Conservation (phyloP, 129 eudicot genomes). For the Pseudognaphalium luteoalbum region DNA sequence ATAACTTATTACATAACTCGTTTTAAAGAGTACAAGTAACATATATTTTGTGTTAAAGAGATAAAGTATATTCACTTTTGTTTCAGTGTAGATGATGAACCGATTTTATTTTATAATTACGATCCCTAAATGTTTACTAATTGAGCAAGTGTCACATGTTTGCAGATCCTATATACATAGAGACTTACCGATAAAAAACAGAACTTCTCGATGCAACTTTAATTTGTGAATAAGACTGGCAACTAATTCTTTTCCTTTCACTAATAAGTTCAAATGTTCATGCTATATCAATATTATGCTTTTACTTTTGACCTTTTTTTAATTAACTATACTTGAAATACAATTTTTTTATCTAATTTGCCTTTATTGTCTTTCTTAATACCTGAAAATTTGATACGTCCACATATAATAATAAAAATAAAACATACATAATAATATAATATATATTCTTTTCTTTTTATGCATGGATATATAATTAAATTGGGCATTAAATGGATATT, state of each 20-base stretch:
- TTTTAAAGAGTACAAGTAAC: too few relatives aligned
- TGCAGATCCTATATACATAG: background rate
- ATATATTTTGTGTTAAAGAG: too few relatives aligned
- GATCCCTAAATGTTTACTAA: background rate
- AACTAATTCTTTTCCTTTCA: slow-evolving; percentile 21
- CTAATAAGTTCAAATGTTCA: background rate
- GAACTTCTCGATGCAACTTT: slow-evolving; percentile 10
- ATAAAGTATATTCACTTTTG: too few relatives aligned
- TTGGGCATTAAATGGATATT: background rate
- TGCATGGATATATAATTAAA: background rate
- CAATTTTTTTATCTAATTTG: background rate
- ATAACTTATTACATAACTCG: too few relatives aligned
- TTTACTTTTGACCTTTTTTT: background rate
- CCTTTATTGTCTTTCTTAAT: background rate
- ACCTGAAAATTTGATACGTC: background rate
- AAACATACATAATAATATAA: background rate
- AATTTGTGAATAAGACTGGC: slow-evolving; percentile 22
- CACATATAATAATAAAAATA: too few relatives aligned
- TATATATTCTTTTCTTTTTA: background rate
- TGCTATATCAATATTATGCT: background rate
- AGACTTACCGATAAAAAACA: background rate
- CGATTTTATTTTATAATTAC: background rate
- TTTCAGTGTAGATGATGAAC: too few relatives aligned
- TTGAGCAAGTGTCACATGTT: background rate
- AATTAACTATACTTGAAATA: background rate